Evolutionary conservation across 2,329 filamentous ascomycete genomes (phyloP).

Genomic region (Ascochyta pisi): DNA sequence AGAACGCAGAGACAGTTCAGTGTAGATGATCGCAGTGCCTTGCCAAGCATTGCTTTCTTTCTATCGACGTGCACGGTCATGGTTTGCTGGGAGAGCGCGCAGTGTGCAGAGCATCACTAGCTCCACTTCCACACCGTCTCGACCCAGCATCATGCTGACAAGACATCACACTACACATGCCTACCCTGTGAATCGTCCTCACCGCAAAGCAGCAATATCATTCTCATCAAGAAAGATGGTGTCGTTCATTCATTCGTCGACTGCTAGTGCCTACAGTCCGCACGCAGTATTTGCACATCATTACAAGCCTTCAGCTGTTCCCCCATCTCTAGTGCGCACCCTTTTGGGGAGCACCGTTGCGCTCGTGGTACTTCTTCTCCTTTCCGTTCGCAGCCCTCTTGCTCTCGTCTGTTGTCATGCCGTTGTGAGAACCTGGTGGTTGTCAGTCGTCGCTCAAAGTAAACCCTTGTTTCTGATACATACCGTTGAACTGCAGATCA

Average conservation of each 20-base stretch:
- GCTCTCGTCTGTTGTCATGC: slow-evolving; percentile 60
- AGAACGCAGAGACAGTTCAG: neutral
- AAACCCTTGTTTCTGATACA: too few species aligned
- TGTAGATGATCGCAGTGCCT: too few species aligned
- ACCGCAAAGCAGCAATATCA: too few species aligned
- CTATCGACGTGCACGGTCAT: neutral
- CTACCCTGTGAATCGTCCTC: neutral
- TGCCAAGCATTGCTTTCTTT: too few species aligned
- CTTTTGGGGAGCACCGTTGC: slow-evolving; percentile 58
- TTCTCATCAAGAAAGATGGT: too few species aligned
- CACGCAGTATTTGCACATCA: too few species aligned
- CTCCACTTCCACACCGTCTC: neutral
- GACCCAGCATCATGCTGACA: neutral
- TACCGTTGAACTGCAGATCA: slow-evolving; percentile 61
- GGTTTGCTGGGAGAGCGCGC: neutral
- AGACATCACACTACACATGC: neutral
- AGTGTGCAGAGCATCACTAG: neutral
- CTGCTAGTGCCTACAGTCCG: neutral
- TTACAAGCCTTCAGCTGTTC: neutral
- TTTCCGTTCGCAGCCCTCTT: slow-evolving; percentile 61
- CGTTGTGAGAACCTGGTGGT: slow-evolving; percentile 60
- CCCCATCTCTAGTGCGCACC: neutral
- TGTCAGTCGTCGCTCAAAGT: too few species aligned
- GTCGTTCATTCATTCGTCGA: neutral
- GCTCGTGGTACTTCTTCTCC: slow-evolving; percentile 39